phyloP scores from a whole-genome alignment of 257 asterid genomes.

The Mentha longifolia region DNA sequence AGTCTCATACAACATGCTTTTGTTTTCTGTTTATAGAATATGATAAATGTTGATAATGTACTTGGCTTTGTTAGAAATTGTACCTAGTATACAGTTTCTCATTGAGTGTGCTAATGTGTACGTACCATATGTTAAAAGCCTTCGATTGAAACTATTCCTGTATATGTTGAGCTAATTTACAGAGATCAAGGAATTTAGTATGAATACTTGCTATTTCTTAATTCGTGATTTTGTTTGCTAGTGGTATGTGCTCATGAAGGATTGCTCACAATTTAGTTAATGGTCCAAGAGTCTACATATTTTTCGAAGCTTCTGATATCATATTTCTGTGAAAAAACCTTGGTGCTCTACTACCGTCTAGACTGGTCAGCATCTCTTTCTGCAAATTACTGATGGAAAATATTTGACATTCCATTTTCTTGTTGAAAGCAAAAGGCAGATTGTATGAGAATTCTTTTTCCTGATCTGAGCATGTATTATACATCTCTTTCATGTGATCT shows the following conservation, averaged over 20 bases:
- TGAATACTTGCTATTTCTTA: background rate
- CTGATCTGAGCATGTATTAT: background rate
- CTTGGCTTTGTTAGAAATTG: background rate
- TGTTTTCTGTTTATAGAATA: background rate
- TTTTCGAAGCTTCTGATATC: background rate
- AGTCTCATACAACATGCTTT: background rate
- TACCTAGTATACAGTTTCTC: background rate
- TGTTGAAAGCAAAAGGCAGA: background rate
- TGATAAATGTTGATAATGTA: background rate
- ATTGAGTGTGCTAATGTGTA: background rate
- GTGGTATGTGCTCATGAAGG: background rate
- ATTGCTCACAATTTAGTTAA: background rate
- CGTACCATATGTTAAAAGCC: constrained; percentile 1
- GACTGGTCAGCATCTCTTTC: background rate
- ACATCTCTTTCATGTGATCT: constrained; percentile 16
- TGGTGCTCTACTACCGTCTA: background rate
- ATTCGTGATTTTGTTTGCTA: background rate
- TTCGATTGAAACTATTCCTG: background rate
- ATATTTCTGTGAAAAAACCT: background rate
- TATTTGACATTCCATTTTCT: background rate
- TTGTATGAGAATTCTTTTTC: background rate
- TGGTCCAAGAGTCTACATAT: background rate
- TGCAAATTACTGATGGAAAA: background rate
- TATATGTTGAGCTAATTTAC: background rate
- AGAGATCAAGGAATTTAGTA: background rate